These are phyloP conservation scores for Clarkia xantiana DNA, from an alignment of 345 rosid genomes.

Conservation along the genomic window DNA sequence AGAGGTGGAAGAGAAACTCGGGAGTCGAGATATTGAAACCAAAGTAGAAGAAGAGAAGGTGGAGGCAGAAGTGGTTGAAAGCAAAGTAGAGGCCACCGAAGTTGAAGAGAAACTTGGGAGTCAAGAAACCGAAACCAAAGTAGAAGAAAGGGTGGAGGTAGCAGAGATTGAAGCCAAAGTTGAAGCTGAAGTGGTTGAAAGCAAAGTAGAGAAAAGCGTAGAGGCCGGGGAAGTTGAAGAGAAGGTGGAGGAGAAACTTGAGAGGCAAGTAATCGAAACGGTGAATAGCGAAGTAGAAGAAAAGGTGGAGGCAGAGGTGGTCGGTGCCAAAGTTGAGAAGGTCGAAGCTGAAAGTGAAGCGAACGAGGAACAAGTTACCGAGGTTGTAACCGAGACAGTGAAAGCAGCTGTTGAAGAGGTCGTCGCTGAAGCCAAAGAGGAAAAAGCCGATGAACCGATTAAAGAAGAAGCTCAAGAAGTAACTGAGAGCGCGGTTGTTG, in stretches of 20 bases:
- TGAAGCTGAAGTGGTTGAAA: conserved; percentile 6
- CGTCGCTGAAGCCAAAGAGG: conserved; percentile 1
- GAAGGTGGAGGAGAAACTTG: neutral
- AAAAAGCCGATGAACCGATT: conserved; percentile 1
- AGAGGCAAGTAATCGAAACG: conserved; percentile 1
- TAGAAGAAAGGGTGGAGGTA: no score
- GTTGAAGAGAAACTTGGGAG: neutral
- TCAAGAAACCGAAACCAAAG: neutral
- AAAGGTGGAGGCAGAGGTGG: conserved; percentile 2
- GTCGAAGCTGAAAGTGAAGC: neutral
- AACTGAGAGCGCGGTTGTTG: neutral
- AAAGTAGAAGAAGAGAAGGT: conserved; percentile 1
- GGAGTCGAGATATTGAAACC: conserved; percentile 5
- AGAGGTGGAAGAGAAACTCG: conserved; percentile 8
- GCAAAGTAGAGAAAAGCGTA: no score
- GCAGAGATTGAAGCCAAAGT: no score
- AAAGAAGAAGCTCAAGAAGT: conserved; percentile 2
- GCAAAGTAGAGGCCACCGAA: neutral
- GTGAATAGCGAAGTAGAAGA: neutral
- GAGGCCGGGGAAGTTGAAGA: neutral
- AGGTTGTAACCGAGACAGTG: conserved; percentile 5
- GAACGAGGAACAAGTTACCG: neutral
- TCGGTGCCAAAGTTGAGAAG: neutral
- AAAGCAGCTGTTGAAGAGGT: conserved; percentile 3
- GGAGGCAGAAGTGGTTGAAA: no score